Base-by-base conservation (phyloP, 148 eudicot genomes). In the Tetragonia tetragonoides region DNA sequence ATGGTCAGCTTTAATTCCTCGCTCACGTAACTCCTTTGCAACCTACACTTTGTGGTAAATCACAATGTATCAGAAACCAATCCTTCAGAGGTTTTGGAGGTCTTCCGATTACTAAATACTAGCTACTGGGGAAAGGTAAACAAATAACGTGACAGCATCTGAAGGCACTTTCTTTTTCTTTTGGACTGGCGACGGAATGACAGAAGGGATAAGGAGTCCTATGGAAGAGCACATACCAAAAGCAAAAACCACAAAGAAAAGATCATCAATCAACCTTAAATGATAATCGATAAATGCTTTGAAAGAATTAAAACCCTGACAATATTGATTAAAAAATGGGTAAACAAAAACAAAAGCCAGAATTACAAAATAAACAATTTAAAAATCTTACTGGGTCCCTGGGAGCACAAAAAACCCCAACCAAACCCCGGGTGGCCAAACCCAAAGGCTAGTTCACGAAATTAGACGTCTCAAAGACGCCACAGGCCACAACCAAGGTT, bases 1-100 rank as follows among this genome's bases (percentile, higher is more conserved):
- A 83, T 86, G 80, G 82, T 88, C 92, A 78, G 99, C 99, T 56
- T 91, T 88, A 70, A 96, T 89, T 79, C 92, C 93, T 81, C 87
- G 89, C 69, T 88, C 95, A 54, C 88, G 89, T 74, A 96, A 83
- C 83, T 96, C 99, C 79, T 85, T 90, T 16, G 98, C 95, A 84
- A 96, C 92, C 99, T 95, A 84, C 46, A 81, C 59, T 51, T 63
- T 53, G 21, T 21, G 76, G 72, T 64, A 71, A 49, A 75, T 51
- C 39, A 51, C 57, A 78, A 61, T 57, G 16, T 61, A 42, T 66
- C 56, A 41, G 9, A 60, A 10, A 15, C 34, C 28, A 47, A 74
- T 39, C 34, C 28, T 34, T 28, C 1, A 1, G 34, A 28, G 34
- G 34, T 28, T 16, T 10, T 41, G 39, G 28, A 63, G 64, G 72